Base-by-base conservation (phyloP, 129 eudicot species). In the Artemisia tridentata region DNA sequence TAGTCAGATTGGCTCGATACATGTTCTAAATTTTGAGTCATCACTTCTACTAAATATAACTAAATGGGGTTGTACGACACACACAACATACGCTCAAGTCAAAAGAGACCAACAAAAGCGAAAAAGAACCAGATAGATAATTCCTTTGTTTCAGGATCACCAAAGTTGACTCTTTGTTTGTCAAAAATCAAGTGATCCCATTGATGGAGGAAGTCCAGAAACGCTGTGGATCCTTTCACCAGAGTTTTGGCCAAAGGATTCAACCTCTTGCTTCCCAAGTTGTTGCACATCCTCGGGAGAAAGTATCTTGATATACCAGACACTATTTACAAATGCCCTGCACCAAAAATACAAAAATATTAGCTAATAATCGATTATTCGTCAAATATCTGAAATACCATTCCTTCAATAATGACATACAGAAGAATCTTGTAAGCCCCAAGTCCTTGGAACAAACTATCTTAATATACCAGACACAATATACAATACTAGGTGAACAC, bases 301-400 rank as follows among this genome's bases (percentile, higher is more conserved):
- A 55, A 92, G 96, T 80, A 92, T 92, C 85, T 92, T 89, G 78
- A 92, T 92, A 47, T 87, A 92, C 96, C 96, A 89, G 81, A 92
- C 98, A 80, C 89, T 87, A 71, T 89, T 89, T 53, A 92, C 90
- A 83, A 92, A 92, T 71, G 90, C 96, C 86, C 98, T 92, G 90
- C 75, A 75, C 13, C 16, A 63, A 46, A 27, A 20, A 31, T 38
- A 53, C 12, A 47, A 19, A 74, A 16, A 63, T 1, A 31, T 3
- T 29, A 7, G 4, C 3, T 1, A 14, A 12, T 3, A 56, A 19
- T 14, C n/a, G 5, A 20, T 14, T 18, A 23, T 60, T 25, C 27
- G 2, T 60, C 38, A 61, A 49, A 62, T 7, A 47, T 10, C 12
- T 16, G 21, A 15, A 31, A 18, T 59, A 13, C 45, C 51, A 38